phyloP scores from a whole-genome alignment of 352 stramenopile genomes.

The Thalassiosira exigua region DNA sequence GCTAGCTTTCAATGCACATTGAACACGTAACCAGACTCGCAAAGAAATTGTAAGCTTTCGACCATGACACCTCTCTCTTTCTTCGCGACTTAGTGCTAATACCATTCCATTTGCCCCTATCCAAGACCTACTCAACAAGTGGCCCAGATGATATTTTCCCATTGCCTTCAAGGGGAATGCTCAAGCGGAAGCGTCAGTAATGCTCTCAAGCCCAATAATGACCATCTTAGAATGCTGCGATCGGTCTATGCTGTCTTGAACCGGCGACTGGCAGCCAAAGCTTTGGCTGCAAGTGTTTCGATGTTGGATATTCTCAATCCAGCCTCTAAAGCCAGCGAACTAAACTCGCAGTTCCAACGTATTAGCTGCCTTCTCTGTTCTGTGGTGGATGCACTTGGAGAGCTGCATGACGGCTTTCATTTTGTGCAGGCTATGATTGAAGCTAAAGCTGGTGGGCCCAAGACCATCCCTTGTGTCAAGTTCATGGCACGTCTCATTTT shows the following conservation, averaged over 20 bases:
- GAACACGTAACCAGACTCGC: slow-evolving; percentile 75
- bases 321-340: slow-evolving; percentile 1
- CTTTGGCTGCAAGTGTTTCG: slow-evolving; percentile 38
- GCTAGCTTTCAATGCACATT: slow-evolving; percentile 47
- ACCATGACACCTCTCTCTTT: neutral
- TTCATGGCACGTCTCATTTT: slow-evolving; percentile 51
- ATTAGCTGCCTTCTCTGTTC: slow-evolving; percentile 49
- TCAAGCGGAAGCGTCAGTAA: slow-evolving; percentile 6
- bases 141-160: slow-evolving; percentile 62
- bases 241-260: slow-evolving; percentile 40
- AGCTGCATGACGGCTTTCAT: slow-evolving; percentile 55
- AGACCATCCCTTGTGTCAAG: slow-evolving; percentile 9
- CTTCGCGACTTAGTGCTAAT: neutral
- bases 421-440: slow-evolving; percentile 60
- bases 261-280: slow-evolving; percentile 19
- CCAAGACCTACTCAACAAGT: slow-evolving; percentile 52
- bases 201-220: slow-evolving; percentile 25
- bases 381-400: slow-evolving; percentile 59
- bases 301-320: slow-evolving; percentile 16
- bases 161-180: slow-evolving; percentile 40
- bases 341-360: slow-evolving; percentile 27
- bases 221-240: slow-evolving; percentile 34
- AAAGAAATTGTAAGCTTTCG: slow-evolving; percentile 52
- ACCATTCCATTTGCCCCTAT: neutral
- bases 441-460: slow-evolving; percentile 19